Conservation (phyloP, 495 filamentous ascomycete species). For the Recurvomyces mirabilis region DNA sequence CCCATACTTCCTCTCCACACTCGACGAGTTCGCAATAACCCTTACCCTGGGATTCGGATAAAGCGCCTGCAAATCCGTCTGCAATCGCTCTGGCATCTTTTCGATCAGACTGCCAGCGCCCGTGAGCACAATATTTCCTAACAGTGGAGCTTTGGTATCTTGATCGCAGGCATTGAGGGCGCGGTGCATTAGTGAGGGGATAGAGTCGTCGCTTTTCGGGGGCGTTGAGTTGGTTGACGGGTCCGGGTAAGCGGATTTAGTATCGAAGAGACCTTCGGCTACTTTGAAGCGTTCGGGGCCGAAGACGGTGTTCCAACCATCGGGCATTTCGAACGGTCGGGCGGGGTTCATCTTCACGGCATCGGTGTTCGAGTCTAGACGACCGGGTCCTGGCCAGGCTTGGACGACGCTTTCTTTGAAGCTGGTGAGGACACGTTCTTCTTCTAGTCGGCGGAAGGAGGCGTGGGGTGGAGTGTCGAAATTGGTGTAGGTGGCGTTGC, state of each 20-base stretch:
- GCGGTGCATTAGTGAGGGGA: constrained; percentile 69
- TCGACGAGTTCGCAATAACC: constrained; percentile 73
- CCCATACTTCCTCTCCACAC: constrained; percentile 75
- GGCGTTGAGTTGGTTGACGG: constrained; percentile 36
- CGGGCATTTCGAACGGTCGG: constrained; percentile 89
- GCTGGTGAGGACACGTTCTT: constrained; percentile 85
- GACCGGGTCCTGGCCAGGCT: constrained; percentile 75
- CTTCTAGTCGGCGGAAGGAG: constrained; percentile 69
- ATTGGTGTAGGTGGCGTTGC: constrained; percentile 56
- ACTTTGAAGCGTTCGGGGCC: constrained; percentile 72
- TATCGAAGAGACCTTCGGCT: constrained; percentile 81
- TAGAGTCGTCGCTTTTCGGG: constrained; percentile 56
- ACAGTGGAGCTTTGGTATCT: constrained; percentile 69
- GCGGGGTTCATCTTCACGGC: constrained; percentile 51
- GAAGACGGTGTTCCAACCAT: constrained; percentile 91
- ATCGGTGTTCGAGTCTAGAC: constrained; percentile 56
- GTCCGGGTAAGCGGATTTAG: constrained; percentile 49
- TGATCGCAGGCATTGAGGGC: constrained; percentile 70
- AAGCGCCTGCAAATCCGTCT: constrained; percentile 64
- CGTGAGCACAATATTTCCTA: constrained; percentile 86
- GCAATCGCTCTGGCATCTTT: constrained; percentile 80
- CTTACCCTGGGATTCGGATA: constrained; percentile 75
- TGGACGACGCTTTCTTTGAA: constrained; percentile 98
- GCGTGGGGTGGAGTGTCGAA: constrained; percentile 55
- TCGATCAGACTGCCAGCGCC: constrained; percentile 74